Evolutionary conservation across 2,329 filamentous ascomycete species (phyloP).

Genomic region (Fusarium compactum): DNA sequence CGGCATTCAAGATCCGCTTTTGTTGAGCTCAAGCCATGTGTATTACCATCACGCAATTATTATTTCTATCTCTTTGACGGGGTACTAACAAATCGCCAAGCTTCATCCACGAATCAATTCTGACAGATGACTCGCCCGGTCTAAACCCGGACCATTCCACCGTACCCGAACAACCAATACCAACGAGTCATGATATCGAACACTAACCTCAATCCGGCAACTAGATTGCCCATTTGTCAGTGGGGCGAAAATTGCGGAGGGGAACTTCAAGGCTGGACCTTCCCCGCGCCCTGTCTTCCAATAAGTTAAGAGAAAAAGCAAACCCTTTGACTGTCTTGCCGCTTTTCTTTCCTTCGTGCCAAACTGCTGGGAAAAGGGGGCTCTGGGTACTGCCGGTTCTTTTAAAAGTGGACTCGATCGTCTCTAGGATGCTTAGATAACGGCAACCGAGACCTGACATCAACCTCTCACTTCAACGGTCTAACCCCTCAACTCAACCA

Average conservation of each 20-base stretch:
- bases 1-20: not conserved
- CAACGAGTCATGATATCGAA: not conserved
- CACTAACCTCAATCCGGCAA: conserved; percentile 31
- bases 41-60: not conserved
- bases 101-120: too few relatives aligned
- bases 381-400: not conserved
- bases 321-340: not conserved
- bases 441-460: not conserved
- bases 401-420: not conserved
- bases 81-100: not conserved
- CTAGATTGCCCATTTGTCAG: conserved; percentile 42
- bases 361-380: not conserved
- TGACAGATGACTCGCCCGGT: not conserved
- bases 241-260: conserved; percentile 13
- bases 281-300: conserved; percentile 26
- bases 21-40: not conserved
- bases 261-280: not conserved
- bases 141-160: not conserved
- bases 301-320: not conserved
- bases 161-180: not conserved
- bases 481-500: not conserved
- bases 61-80: not conserved
- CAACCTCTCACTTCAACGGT: not conserved
- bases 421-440: conserved; percentile 5
- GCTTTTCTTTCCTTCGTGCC: not conserved